A percentile compares a stretch with the other conserved stretches of the same genome.
phyloP scores from a whole-genome alignment of 306 rosid species.

The Calophaca sinica region DNA sequence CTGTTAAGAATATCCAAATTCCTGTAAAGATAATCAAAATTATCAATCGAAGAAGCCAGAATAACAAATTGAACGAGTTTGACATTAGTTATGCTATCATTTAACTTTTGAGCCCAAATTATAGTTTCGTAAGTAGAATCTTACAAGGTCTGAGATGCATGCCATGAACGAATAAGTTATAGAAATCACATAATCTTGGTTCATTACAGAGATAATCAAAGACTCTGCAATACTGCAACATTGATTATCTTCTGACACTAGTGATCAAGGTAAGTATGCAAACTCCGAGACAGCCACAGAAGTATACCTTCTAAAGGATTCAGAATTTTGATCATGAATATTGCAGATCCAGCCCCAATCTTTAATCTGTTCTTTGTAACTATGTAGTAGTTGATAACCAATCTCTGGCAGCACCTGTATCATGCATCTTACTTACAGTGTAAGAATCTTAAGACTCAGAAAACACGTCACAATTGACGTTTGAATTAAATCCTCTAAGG shows the following conservation, averaged over 20 bases:
- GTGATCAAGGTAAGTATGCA: constrained; percentile 28
- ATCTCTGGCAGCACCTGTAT: constrained; percentile 83
- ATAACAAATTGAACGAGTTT: constrained; percentile 17
- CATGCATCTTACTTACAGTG: constrained; percentile 37
- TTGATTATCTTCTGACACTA: constrained; percentile 28
- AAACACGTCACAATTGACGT: constrained; percentile 6
- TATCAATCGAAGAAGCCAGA: constrained; percentile 36
- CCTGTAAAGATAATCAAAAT: constrained; percentile 60
- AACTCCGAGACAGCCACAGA: constrained; percentile 20
- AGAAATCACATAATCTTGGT: constrained; percentile 34
- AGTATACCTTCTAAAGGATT: constrained; percentile 73
- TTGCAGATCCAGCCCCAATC: constrained; percentile 99
- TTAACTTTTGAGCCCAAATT: constrained; percentile 35
- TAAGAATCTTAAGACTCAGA: constrained; percentile 45
- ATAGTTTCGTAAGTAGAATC: constrained; percentile 12
- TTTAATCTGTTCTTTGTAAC: constrained; percentile 67
- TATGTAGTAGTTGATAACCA: constrained; percentile 80
- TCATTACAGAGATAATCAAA: constrained; percentile 25
- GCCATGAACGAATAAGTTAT: neutral
- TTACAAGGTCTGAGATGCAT: constrained; percentile 21
- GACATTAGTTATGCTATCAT: constrained; percentile 1
- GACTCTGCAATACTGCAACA: constrained; percentile 6
- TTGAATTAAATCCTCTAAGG: constrained; percentile 40
- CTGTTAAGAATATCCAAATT: constrained; percentile 76
- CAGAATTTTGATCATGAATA: constrained; percentile 66